Percentiles rank a stretch among this genome's conserved stretches.
These are phyloP conservation scores for Talaromyces sp. DNA, from an alignment of 2,329 filamentous ascomycete species.

Conservation along the genomic window DNA sequence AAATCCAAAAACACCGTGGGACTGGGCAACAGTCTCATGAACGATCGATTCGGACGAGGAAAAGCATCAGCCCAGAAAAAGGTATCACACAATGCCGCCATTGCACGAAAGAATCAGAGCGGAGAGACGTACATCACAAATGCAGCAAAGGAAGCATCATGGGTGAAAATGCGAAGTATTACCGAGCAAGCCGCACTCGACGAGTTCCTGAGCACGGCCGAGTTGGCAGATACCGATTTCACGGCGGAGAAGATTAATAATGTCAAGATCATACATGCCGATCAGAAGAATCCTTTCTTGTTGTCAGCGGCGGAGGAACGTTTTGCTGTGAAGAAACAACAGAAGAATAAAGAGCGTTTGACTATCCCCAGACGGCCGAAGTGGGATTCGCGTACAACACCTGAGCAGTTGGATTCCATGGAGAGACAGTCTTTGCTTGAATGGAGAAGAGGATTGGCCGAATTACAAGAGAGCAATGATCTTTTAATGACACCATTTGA, in stretches of 20 bases:
- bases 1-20: constrained; percentile 96
- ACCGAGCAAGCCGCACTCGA: constrained; percentile 96
- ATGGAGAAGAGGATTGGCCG: constrained; percentile 87
- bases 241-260: constrained; percentile 99
- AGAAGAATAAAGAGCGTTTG: constrained; percentile 71
- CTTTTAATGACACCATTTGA: constrained; percentile 97
- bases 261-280: constrained; percentile 95
- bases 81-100: constrained; percentile 61
- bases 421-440: constrained; percentile 80
- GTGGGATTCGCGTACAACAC: constrained; percentile 85
- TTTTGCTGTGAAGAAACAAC: constrained; percentile 74
- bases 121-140: constrained; percentile 92
- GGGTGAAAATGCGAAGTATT: constrained; percentile 99
- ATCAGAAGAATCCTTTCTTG: constrained; percentile 93
- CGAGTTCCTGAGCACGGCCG: constrained; percentile 92
- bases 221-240: constrained; percentile 97
- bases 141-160: constrained; percentile 83
- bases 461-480: constrained; percentile 91
- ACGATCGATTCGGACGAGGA: constrained; percentile 93
- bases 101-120: constrained; percentile 69
- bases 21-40: constrained; percentile 97
- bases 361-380: constrained; percentile 86
- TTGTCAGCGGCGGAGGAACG: constrained; percentile 82
- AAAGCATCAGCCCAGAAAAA: constrained; percentile 82
- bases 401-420: constrained; percentile 71